Percentiles rank a stretch among this genome's conserved stretches.
phyloP scores from a whole-genome alignment of 1,139 yeast genomes.

The Lodderomyces parapsilosis region DNA sequence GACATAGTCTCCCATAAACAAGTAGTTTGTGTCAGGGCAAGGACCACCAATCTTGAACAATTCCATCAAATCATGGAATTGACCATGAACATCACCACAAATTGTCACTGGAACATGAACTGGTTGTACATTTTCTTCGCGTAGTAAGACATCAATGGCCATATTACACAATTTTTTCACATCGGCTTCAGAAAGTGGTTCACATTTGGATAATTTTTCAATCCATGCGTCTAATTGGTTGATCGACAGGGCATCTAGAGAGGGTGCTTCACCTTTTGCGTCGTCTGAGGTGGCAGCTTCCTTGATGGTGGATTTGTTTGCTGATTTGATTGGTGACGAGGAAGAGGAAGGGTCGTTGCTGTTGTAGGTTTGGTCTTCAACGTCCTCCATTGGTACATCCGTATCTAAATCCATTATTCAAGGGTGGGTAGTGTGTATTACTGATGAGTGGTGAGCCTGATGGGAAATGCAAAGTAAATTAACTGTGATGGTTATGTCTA shows the following conservation, averaged over 20 bases:
- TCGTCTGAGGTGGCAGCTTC: slow-evolving; percentile 5
- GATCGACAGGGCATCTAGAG: slow-evolving; percentile 26
- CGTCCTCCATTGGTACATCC: slow-evolving; percentile 74
- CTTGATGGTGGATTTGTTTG: slow-evolving; percentile 6
- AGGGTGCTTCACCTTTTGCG: neutral
- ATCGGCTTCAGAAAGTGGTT: slow-evolving; percentile 79
- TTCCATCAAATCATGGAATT: slow-evolving; percentile 91
- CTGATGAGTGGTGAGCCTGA: neutral
- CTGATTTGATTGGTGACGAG: neutral
- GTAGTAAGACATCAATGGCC: slow-evolving; percentile 90
- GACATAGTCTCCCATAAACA: slow-evolving; percentile 92
- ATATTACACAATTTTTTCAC: slow-evolving; percentile 79
- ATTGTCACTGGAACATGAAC: slow-evolving; percentile 94
- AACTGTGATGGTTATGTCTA: neutral
- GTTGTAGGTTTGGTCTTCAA: slow-evolving; percentile 30
- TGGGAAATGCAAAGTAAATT: too few species aligned
- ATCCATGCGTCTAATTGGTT: slow-evolving; percentile 88
- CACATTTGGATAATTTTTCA: slow-evolving; percentile 72
- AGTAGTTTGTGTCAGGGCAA: slow-evolving; percentile 75
- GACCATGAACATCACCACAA: slow-evolving; percentile 99
- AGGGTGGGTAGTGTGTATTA: too few species aligned
- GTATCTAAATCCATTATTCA: slow-evolving; percentile 59
- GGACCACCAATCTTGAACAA: slow-evolving; percentile 93
- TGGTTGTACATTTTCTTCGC: slow-evolving; percentile 91
- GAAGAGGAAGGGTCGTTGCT: slow-evolving; percentile 5